phyloP scores from a whole-genome alignment of 768 basidiomycete species.

The Boletellus emodensis region DNA sequence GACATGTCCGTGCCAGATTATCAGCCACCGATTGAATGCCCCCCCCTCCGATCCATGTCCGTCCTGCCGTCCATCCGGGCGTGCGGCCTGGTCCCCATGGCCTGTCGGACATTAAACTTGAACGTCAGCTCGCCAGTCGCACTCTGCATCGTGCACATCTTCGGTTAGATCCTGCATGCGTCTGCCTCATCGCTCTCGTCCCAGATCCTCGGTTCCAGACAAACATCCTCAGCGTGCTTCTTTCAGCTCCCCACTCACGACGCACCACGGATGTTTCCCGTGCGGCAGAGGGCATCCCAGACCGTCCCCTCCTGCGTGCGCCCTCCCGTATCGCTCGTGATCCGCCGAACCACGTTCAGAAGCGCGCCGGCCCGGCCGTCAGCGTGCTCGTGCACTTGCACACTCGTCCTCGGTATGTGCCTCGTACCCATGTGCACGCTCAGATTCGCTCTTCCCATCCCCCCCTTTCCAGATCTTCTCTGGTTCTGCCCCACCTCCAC shows the following conservation, averaged over 20 bases:
- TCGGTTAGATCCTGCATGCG: slow-evolving; percentile 12
- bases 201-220: slow-evolving; percentile 16
- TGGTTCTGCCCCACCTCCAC: slow-evolving; percentile 22
- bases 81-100: background rate
- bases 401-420: slow-evolving; percentile 15
- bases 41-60: no score
- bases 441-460: slow-evolving; percentile 24
- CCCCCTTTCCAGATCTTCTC: slow-evolving; percentile 24
- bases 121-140: background rate
- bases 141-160: slow-evolving; percentile 8
- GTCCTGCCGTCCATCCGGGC: no score
- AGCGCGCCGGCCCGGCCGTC: slow-evolving; percentile 12
- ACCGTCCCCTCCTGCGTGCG: background rate
- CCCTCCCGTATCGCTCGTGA: slow-evolving; percentile 11
- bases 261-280: background rate
- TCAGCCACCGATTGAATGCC: no score
- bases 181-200: background rate
- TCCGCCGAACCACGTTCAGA: slow-evolving; percentile 24
- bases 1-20: no score
- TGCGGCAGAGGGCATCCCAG: slow-evolving; percentile 21
- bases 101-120: slow-evolving; percentile 23
- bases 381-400: background rate
- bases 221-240: background rate
- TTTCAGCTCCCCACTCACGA: background rate
- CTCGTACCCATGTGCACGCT: slow-evolving; percentile 24